Evolutionary conservation across 768 basidiomycete species (phyloP).

Genomic region (Phlebiopsis gigantea): DNA sequence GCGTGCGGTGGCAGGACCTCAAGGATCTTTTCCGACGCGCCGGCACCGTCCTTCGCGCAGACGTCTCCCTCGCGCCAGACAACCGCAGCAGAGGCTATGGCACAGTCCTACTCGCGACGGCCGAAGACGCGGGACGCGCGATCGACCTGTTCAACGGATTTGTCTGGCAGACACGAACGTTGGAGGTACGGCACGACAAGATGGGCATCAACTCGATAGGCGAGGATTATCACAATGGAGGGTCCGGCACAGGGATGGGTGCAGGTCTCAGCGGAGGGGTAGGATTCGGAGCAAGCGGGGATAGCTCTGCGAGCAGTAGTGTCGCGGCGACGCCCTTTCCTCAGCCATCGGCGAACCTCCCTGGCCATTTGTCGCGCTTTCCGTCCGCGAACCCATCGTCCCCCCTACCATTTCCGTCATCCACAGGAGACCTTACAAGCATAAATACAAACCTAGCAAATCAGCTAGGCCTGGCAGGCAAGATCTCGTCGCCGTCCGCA

Average conservation of each 20-base stretch:
- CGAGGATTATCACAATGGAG: not conserved
- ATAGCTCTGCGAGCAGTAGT: not conserved
- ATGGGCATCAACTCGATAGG: conserved; percentile 30
- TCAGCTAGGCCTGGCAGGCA: not conserved
- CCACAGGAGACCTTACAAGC: not conserved
- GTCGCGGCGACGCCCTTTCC: conserved; percentile 3
- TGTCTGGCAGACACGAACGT: conserved; percentile 90
- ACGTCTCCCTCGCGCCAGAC: conserved; percentile 61
- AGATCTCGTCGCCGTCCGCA: not conserved
- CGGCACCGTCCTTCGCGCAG: conserved; percentile 59
- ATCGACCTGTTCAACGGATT: conserved; percentile 97
- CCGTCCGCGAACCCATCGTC: not conserved
- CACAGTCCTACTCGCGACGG: conserved; percentile 90
- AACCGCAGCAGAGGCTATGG: conserved; percentile 93
- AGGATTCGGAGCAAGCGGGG: not conserved
- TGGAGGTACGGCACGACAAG: conserved; percentile 90
- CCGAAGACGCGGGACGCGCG: conserved; percentile 90
- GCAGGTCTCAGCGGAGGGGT: not conserved
- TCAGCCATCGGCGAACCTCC: not conserved
- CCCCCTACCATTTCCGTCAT: not conserved
- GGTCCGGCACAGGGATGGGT: not conserved
- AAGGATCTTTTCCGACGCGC: conserved; percentile 97
- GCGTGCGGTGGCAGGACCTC: conserved; percentile 98
- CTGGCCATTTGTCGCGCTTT: not conserved
- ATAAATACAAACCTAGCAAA: not conserved